Percentiles rank a stretch among this genome's conserved stretches.
Evolutionary conservation across 2,329 filamentous ascomycete genomes (phyloP).

Genomic region (Diaporthe ampelina): DNA sequence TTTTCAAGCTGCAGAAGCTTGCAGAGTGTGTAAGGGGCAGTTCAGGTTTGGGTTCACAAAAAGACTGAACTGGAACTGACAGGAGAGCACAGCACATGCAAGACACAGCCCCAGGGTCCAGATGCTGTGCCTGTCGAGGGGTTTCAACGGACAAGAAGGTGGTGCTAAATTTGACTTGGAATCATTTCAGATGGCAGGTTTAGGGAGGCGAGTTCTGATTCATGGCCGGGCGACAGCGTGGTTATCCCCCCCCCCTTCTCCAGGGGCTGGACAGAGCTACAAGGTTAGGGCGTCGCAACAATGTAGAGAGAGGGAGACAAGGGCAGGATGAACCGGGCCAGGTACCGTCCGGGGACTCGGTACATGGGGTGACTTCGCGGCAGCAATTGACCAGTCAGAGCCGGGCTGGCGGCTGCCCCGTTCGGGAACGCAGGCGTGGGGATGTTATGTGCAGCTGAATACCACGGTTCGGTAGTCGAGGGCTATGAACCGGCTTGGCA

Average conservation of each 20-base stretch:
- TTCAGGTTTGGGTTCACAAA: neutral
- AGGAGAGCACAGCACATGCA: neutral
- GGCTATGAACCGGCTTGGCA: slow-evolving; percentile 19
- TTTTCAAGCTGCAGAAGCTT: neutral
- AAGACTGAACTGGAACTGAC: neutral
- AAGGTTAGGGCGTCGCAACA: neutral
- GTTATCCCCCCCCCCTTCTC: too few species aligned
- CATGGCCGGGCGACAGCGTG: neutral
- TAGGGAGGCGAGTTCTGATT: slow-evolving; percentile 25
- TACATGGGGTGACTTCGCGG: slow-evolving; percentile 2
- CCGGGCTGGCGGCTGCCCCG: neutral
- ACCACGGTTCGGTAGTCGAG: slow-evolving; percentile 23
- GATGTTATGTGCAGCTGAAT: slow-evolving; percentile 20
- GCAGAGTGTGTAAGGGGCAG: neutral
- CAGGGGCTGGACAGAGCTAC: neutral
- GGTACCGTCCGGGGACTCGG: neutral
- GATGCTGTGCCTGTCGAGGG: slow-evolving; percentile 1
- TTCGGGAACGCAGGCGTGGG: slow-evolving; percentile 5
- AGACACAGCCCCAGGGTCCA: neutral
- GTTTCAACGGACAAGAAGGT: slow-evolving; percentile 1
- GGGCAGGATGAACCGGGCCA: slow-evolving; percentile 11
- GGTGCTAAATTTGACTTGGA: slow-evolving; percentile 26
- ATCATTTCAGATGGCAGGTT: slow-evolving; percentile 23
- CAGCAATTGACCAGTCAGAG: slow-evolving; percentile 18
- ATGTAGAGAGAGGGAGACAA: neutral